Evolutionary conservation across 345 rosid genomes (phyloP), one percentile per base, ranked within the genome.

Genomic region (Gossypium mustelinum): DNA sequence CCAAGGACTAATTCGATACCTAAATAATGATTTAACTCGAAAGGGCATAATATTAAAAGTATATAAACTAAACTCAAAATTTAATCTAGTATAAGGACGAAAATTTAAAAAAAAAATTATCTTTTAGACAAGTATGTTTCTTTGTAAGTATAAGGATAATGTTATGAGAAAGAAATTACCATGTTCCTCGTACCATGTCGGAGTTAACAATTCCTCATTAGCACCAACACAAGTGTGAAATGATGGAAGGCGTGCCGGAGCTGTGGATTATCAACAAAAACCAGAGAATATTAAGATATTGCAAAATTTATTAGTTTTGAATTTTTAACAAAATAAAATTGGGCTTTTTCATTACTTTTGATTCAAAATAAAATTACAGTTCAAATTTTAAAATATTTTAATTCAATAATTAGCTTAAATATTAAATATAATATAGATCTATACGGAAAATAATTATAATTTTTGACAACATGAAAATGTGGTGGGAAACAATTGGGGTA

Each of bases 191-290:
- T 95, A 95, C 98, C 98, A 93, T 79, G 91, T 93, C 13, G 88
- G 89, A 51, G 97, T 90, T 39, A 93, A 82, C 34, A 57, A 22
- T 85, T 95, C 98, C 81, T 93, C 99, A 76, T 89, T 83, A 73
- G 89, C 90, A 80, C 93, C 99, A 74, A 95, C 96, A 81, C 99
- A 93, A 65, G 99, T 95, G 87, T 93, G 98, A 84, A 95, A 95
- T 70, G 97, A 82, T 82, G 99, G 99, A 82, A 95, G 98, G 66
- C 97, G 85, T 41, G 97, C 86, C 45, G 99, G 94, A 80, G 84
- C 98, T 91, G 93, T 86, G 83, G 29, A 56, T 85, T 27, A 68
- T 60, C 61, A 69, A 52, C 9, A 54, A 61, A 24, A 75, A 58
- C 13, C 54, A 44, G 9, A 14, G 56, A 75, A 65, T 39, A 16